A percentile compares a stretch with the other conserved stretches of the same genome.
Conservation (phyloP, 768 basidiomycete species). For the Multifurca ochricompacta region DNA sequence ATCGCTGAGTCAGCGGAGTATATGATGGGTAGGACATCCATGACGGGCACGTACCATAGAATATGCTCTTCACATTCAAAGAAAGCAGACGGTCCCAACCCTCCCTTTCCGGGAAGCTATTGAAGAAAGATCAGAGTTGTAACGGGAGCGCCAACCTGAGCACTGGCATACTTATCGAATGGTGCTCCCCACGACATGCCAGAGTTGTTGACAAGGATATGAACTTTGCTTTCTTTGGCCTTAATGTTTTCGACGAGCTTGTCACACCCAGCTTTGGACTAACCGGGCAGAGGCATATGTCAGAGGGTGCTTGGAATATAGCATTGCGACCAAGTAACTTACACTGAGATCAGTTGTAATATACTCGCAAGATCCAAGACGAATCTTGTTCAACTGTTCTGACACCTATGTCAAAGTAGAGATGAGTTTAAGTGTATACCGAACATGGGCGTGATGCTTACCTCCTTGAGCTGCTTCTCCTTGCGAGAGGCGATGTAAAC, state of each 20-base stretch:
- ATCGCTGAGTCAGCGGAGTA: neutral
- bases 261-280: constrained; percentile 78
- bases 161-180: constrained; percentile 37
- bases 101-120: constrained; percentile 61
- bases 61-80: constrained; percentile 80
- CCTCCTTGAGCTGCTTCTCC: constrained; percentile 69
- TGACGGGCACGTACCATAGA: constrained; percentile 64
- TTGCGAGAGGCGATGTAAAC: constrained; percentile 89
- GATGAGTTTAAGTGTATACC: constrained; percentile 30
- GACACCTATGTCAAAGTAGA: constrained; percentile 25
- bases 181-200: constrained; percentile 74
- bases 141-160: too few relatives aligned
- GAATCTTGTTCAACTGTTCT: constrained; percentile 51
- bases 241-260: constrained; percentile 60
- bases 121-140: neutral
- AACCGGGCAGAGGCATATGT: neutral
- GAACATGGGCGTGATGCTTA: constrained; percentile 22
- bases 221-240: constrained; percentile 60
- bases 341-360: constrained; percentile 69
- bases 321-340: constrained; percentile 26
- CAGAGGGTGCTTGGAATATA: neutral
- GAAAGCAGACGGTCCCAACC: constrained; percentile 83
- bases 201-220: constrained; percentile 80
- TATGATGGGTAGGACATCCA: neutral
- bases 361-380: constrained; percentile 59